Base-by-base conservation (phyloP, 148 eudicot species). In the Limonium bicolor region DNA sequence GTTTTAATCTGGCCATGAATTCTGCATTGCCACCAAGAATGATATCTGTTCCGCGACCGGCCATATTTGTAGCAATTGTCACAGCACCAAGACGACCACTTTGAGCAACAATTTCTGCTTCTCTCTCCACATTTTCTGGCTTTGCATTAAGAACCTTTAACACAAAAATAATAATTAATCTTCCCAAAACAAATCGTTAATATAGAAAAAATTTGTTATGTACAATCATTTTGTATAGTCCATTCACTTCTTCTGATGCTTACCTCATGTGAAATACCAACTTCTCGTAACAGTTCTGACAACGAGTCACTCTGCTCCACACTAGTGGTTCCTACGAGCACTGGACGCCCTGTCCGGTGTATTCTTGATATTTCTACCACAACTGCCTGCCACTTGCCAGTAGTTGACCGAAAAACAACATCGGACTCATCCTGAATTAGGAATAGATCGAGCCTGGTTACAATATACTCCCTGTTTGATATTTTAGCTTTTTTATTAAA, bases 91-190 rank as follows among this genome's bases (percentile, higher is more conserved):
- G 76, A 43, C 95, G 99, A 51, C 99, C 99, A 62, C 99, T 92
- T 61, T 92, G 99, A 40, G 94, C 95, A 48, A 92, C 95, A 75
- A 92, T 92, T 71, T 92, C 99, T 56, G 99, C 95, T 74, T 92
- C 99, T 66, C 99, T 78, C 77, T 92, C 99, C 63, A 92, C 95
- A 67, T 92, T 92, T 51, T 92, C 99, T 51, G 99, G 99, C 72
- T 92, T 92, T 31, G 99, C 99, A 65, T 92, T 92, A 25, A 92
- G 72, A 61, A 92, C 84, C 99, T 90, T 52, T 31, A 48, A 2
- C n/a, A n/a, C n/a, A n/a, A n/a, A n/a, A n/a, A n/a, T n/a, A n/a
- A n/a, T n/a, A n/a, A n/a, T n/a, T n/a, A n/a, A n/a, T n/a, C n/a
- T n/a, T n/a, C n/a, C n/a, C n/a, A n/a, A n/a, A n/a, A n/a, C n/a